Percentiles rank a stretch among this genome's conserved stretches.
These are phyloP conservation scores for Cutaneotrichosporon daszewskae DNA, from an alignment of 1,284 basidiomycete genomes.

Conservation along the genomic window DNA sequence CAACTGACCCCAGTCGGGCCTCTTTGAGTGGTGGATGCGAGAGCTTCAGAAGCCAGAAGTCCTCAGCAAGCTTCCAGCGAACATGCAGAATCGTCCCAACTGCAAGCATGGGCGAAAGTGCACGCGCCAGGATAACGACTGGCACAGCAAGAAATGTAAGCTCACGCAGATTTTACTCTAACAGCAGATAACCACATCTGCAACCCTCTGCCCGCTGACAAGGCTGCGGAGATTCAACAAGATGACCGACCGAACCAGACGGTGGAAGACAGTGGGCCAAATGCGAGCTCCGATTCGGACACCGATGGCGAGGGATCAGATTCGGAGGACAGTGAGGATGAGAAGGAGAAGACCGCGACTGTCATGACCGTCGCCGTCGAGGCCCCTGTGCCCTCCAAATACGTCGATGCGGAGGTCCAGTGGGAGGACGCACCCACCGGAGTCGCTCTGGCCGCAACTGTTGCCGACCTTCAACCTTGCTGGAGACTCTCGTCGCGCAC, in stretches of 20 bases:
- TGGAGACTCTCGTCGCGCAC: no score
- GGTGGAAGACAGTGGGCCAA: neutral
- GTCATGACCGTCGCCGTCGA: no score
- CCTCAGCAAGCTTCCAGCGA: conserved; percentile 3
- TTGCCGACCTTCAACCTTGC: no score
- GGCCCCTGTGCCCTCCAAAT: neutral
- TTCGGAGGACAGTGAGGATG: conserved; percentile 7
- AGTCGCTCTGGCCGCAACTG: no score
- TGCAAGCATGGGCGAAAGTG: conserved; percentile 23
- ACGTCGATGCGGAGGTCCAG: neutral
- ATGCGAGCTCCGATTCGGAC: neutral
- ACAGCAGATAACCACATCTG: conserved; percentile 23
- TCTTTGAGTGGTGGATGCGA: conserved; percentile 25
- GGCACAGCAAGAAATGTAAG: conserved; percentile 21
- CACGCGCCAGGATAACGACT: conserved; percentile 12
- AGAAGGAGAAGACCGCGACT: conserved; percentile 1
- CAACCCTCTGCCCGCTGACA: conserved; percentile 10
- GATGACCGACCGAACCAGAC: conserved; percentile 14
- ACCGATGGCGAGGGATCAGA: conserved; percentile 3
- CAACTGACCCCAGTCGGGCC: conserved; percentile 15
- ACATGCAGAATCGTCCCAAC: conserved; percentile 12
- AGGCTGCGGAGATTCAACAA: conserved; percentile 15
- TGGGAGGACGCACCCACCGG: neutral
- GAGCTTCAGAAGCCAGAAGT: conserved; percentile 21
- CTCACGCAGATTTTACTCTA: neutral